phyloP scores from a whole-genome alignment of 169 alveolate species.

The Babesia gibsoni region DNA sequence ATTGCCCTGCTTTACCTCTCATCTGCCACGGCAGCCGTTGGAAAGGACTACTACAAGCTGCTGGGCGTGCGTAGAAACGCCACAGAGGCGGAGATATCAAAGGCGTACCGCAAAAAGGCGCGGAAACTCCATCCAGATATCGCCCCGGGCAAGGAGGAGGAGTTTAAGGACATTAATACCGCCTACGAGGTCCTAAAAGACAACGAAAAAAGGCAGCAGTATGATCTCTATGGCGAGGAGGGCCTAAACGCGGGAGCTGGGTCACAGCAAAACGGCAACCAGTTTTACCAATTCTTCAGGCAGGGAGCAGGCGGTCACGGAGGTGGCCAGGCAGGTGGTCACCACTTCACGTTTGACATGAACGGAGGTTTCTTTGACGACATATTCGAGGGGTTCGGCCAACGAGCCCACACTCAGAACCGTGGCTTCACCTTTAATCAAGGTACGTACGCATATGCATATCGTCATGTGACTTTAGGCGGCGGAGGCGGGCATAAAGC shows the following conservation, averaged over 20 bases:
- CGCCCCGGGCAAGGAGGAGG: slow-evolving; percentile 84
- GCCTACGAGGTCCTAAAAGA: slow-evolving; percentile 92
- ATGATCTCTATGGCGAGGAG: slow-evolving; percentile 91
- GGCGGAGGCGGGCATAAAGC: slow-evolving; percentile 53
- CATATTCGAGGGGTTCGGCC: slow-evolving; percentile 73
- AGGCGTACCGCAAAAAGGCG: slow-evolving; percentile 90
- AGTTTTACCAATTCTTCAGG: slow-evolving; percentile 28
- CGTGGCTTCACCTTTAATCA: slow-evolving; percentile 18
- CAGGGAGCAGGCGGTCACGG: slow-evolving; percentile 51
- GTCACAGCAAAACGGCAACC: slow-evolving; percentile 51
- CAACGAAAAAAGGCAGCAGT: slow-evolving; percentile 85
- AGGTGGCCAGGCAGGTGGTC: slow-evolving; percentile 57
- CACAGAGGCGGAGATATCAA: slow-evolving; percentile 84
- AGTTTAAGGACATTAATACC: slow-evolving; percentile 86
- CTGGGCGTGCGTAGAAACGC: slow-evolving; percentile 85
- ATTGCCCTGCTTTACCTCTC: neutral
- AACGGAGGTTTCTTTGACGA: slow-evolving; percentile 79
- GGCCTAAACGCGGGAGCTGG: slow-evolving; percentile 78
- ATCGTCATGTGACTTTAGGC: slow-evolving; percentile 54
- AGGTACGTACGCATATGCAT: slow-evolving; percentile 5
- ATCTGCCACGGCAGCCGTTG: neutral
- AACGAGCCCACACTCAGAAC: slow-evolving; percentile 35
- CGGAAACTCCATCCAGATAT: slow-evolving; percentile 89
- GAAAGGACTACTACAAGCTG: slow-evolving; percentile 78
- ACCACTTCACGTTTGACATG: slow-evolving; percentile 70